phyloP scores from a whole-genome alignment of 2,329 filamentous ascomycete genomes.

The Aureobasidium sp. region DNA sequence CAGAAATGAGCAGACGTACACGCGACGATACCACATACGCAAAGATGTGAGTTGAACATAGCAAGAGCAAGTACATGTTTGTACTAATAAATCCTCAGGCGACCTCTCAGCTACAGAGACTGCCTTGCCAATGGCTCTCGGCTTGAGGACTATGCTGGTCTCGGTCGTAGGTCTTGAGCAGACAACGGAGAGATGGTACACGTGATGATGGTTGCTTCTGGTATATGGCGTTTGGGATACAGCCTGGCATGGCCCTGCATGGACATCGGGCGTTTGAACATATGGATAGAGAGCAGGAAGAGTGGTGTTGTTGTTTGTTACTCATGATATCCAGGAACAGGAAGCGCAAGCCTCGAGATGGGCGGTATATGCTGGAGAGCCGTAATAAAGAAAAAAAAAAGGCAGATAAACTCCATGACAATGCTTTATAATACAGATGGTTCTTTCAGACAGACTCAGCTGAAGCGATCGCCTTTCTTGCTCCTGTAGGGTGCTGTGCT shows the following conservation, averaged over 20 bases:
- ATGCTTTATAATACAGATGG: neutral
- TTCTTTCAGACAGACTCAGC: slow-evolving; percentile 5
- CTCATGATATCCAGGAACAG: neutral
- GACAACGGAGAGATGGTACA: too few relatives aligned
- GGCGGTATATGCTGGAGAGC: neutral
- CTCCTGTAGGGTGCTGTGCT: slow-evolving; percentile 64
- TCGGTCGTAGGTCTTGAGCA: slow-evolving; percentile 2
- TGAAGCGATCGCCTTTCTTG: slow-evolving; percentile 78
- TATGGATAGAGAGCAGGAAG: neutral
- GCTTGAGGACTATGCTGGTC: slow-evolving; percentile 26
- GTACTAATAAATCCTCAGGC: slow-evolving; percentile 15
- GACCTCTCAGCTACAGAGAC: slow-evolving; percentile 27
- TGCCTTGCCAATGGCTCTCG: slow-evolving; percentile 24
- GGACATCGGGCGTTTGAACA: neutral
- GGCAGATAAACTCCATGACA: neutral
- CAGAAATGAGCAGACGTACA: slow-evolving; percentile 23
- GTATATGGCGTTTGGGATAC: neutral
- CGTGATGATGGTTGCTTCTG: neutral
- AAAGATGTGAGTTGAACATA: slow-evolving; percentile 21
- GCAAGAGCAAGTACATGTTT: neutral
- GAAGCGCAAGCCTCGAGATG: neutral
- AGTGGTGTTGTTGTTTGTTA: neutral
- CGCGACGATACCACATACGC: slow-evolving; percentile 23
- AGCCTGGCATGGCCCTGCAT: slow-evolving; percentile 1
- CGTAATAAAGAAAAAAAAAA: neutral